Evolutionary conservation across 495 filamentous ascomycete species (phyloP).

Genomic region (Podospora anserina): DNA sequence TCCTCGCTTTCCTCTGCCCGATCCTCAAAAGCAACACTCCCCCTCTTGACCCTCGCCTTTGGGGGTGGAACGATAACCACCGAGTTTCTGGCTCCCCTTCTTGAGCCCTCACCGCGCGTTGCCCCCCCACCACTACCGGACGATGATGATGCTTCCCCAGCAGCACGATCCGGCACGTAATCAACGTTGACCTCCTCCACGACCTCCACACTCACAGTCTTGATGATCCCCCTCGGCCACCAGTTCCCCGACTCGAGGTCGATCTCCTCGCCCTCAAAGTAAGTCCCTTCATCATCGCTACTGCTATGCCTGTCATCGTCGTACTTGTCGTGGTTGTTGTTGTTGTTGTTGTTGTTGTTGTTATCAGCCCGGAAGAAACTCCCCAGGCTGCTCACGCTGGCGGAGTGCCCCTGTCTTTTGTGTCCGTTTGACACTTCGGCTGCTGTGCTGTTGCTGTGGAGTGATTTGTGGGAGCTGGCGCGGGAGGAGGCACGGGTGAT

Average conservation of each 20-base stretch:
- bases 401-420: background rate
- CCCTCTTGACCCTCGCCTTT: background rate
- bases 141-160: background rate
- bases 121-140: background rate
- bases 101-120: background rate
- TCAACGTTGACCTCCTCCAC: constrained; percentile 35
- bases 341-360: background rate
- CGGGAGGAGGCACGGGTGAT: background rate
- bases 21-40: background rate
- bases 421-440: background rate
- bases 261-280: constrained; percentile 12
- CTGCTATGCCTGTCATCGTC: background rate
- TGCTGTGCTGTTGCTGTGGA: background rate
- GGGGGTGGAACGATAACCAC: background rate
- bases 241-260: constrained; percentile 20
- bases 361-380: background rate
- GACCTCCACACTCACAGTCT: constrained; percentile 41
- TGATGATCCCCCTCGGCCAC: constrained; percentile 39
- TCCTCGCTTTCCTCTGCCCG: background rate
- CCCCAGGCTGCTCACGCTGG: background rate
- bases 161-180: constrained; percentile 10
- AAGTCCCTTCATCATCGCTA: background rate
- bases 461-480: background rate
- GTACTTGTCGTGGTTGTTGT: background rate
- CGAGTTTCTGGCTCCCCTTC: background rate